Evolutionary conservation across 2,329 filamentous ascomycete species (phyloP).

Genomic region (Geosmithia putterillii): DNA sequence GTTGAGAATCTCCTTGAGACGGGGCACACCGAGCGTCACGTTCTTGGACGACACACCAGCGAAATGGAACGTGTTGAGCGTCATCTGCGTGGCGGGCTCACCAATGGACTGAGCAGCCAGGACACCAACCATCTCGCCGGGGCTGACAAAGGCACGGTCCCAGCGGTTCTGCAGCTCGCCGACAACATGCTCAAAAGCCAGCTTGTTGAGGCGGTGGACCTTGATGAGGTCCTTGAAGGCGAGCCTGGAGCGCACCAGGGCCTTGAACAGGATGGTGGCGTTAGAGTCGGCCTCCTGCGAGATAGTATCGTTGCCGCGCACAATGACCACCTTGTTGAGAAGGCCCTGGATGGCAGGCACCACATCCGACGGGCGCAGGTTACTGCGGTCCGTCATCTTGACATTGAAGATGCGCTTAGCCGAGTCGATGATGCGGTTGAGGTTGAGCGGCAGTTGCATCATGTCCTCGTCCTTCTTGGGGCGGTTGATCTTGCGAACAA

Average conservation of each 20-base stretch:
- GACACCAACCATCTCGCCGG: constrained; percentile 98
- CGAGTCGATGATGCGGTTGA: constrained; percentile 80
- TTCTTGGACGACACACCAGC: constrained; percentile 99
- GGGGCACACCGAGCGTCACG: constrained; percentile 95
- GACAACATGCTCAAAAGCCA: constrained; percentile 84
- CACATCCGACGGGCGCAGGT: constrained; percentile 78
- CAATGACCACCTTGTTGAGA: constrained; percentile 67
- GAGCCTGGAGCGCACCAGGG: constrained; percentile 74
- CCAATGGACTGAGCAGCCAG: constrained; percentile 96
- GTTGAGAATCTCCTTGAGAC: constrained; percentile 98
- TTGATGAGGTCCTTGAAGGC: constrained; percentile 89
- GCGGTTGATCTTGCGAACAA: constrained; percentile 57
- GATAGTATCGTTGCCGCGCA: constrained; percentile 72
- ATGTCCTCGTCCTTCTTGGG: constrained; percentile 65
- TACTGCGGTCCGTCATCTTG: constrained; percentile 72
- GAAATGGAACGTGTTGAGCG: constrained; percentile 98
- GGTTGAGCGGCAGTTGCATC: constrained; percentile 87
- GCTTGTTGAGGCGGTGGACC: constrained; percentile 73
- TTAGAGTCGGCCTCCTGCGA: constrained; percentile 80
- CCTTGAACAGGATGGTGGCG: constrained; percentile 86
- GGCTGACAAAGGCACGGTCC: constrained; percentile 71
- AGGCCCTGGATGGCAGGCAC: constrained; percentile 67
- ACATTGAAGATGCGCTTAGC: constrained; percentile 87
- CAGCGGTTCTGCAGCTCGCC: constrained; percentile 87
- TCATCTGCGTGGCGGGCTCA: constrained; percentile 99